phyloP scores from a whole-genome alignment of 1,284 basidiomycete species.

The Ceratobasidium papillatum region DNA sequence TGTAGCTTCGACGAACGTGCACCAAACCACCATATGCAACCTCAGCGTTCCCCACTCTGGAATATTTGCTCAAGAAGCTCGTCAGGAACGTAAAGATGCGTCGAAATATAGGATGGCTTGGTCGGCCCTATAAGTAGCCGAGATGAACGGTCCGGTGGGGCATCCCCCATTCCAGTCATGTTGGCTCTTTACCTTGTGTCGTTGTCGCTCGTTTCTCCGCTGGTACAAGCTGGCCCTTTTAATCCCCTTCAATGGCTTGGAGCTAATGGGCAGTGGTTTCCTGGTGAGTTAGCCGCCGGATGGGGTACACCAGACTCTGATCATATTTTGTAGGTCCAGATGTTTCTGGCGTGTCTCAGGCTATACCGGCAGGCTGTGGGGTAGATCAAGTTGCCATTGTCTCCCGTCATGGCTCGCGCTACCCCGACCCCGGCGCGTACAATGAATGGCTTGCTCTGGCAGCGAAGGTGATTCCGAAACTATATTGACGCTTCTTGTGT shows the following conservation, averaged over 20 bases:
- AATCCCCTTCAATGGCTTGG: constrained; percentile 25
- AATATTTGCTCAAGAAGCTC: constrained; percentile 7
- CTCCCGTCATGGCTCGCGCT: constrained; percentile 26
- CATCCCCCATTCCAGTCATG: constrained; percentile 4
- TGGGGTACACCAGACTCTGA: neutral
- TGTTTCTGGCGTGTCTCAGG: constrained; percentile 3
- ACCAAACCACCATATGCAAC: neutral
- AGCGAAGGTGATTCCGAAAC: constrained; percentile 6
- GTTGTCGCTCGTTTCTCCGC: constrained; percentile 7
- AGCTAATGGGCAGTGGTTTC: constrained; percentile 33
- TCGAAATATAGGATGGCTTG: neutral
- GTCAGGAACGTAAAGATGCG: neutral
- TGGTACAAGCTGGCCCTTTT: neutral
- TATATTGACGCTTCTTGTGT: neutral
- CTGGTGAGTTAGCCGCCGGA: neutral
- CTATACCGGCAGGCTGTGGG: neutral
- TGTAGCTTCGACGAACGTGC: constrained; percentile 25
- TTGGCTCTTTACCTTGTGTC: neutral
- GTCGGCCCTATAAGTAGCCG: neutral
- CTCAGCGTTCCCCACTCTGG: neutral
- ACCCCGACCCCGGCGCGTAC: constrained; percentile 15
- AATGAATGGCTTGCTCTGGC: constrained; percentile 36
- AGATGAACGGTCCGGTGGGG: neutral
- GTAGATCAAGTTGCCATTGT: constrained; percentile 29
- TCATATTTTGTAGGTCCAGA: constrained; percentile 3